Evolutionary conservation across 345 rosid genomes (phyloP), one percentile per base, ranked within the genome.

Genomic region (Pistacia integerrima): DNA sequence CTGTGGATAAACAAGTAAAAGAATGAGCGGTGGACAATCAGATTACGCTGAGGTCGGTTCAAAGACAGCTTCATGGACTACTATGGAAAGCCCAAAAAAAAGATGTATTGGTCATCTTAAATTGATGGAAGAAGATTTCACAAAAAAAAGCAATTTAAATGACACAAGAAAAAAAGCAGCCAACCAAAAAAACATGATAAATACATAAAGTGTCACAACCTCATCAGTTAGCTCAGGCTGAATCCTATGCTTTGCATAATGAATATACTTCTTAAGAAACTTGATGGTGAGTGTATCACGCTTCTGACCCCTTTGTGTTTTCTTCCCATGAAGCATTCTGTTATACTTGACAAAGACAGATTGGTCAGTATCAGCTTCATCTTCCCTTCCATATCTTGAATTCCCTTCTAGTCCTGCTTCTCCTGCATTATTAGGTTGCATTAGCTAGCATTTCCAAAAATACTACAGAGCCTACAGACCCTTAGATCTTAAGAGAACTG

Each of bases 231-330:
- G 90, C 66, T 96, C 93, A 51, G 99, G 98, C 79, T 90, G 89
- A 83, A 93, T 90, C 79, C 97, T 89, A 79, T 93, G 93, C 88
- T 96, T 96, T 77, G 99, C 98, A 82, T 96, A 96, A 82, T 96
- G 99, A 77, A 96, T 93, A 66, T 90, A 96, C 88, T 96, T 96
- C 83, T 96, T 96, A 30, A 96, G 91, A 79, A 96, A 93, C 76
- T 90, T 91, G 70, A 92, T 87, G 46, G 94, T 88, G 57, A 96
- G 97, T 12, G 97, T 91, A 79, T 93, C 92, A 38, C 88, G 87
- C 76, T 91, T 92, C 66, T 79, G 92, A 58, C 94, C 93, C 86
- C 86, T 89, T 28, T 80, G 90, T 64, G 77, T 83, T 90, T 82
- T 90, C 86, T 81, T 90, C 63, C 98, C 99, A 85, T 96, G 98